Evolutionary conservation across 108 stramenopile species (phyloP), one percentile per base, ranked within the genome.

Genomic region (Cyclostephanos tholiformis): DNA sequence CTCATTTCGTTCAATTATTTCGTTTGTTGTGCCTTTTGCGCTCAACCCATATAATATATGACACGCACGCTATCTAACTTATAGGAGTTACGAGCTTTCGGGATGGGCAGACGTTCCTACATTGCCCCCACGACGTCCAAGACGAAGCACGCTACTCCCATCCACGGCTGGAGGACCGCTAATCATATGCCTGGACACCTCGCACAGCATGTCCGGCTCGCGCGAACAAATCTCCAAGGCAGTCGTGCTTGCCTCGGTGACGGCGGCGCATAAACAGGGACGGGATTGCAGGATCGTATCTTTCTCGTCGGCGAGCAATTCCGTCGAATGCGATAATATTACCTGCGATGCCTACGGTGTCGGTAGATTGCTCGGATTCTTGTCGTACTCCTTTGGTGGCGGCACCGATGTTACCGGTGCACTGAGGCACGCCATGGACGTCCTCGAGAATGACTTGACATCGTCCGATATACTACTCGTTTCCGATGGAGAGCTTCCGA

Each of bases 331-430:
- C 57, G 88, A 76, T 6, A 32, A 56, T 14, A 80, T 88, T 14
- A 55, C 79, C 0, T 81, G 84, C 11, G 77, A 92, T 63, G 35
- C 74, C 12, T 69, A 72, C 14, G 86, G 91, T 0, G 61, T 92
- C 32, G 51, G 35, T 26, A 66, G 80, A 20, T 65, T 92, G 41
- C 76, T 92, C 8, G 84, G 87, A 25, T 92, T 92, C 67, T 71
- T 92, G 11, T 81, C 85, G 4, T 69, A 82, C 65, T 81, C 82
- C 6, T 92, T 92, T 80, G 87, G 86, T 60, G 91, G 91, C 26
- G 91, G 91, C 2, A 92, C 89, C 6, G 91, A 92, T 65, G 89
- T 92, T 13, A 89, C 88, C 4, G 87, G 88, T 2, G 89, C 91
- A 14, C 69, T 92, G 29, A 85, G 76, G 55, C 80, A 63, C 69